phyloP scores from a whole-genome alignment of 78 protist genomes.

The Dictyostelium discoideum region DNA sequence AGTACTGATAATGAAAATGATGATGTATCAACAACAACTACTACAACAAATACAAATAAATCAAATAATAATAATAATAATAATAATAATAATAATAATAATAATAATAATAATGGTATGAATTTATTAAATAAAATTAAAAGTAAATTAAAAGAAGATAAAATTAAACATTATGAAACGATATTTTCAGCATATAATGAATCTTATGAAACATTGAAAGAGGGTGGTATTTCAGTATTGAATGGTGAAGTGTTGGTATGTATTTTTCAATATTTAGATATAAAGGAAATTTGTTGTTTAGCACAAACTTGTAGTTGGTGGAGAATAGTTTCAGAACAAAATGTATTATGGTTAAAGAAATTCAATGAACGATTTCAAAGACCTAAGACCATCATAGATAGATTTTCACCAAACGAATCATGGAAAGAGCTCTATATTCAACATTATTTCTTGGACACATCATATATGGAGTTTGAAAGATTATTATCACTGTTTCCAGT shows the following conservation, averaged over 20 bases:
- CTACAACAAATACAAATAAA: not conserved
- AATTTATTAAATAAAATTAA: not conserved
- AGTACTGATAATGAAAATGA: not conserved
- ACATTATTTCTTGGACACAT: slow-evolving; percentile 64
- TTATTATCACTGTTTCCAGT: slow-evolving; percentile 56
- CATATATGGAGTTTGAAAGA: slow-evolving; percentile 62
- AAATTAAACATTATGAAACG: not conserved
- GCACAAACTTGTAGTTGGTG: slow-evolving; percentile 73
- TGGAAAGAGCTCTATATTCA: slow-evolving; percentile 76
- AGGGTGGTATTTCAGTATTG: slow-evolving; percentile 21
- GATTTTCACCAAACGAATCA: slow-evolving; percentile 23
- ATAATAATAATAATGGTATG: not conserved
- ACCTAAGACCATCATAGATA: slow-evolving; percentile 29
- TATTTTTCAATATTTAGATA: slow-evolving; percentile 37
- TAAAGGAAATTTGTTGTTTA: slow-evolving; percentile 33
- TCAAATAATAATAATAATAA: not conserved
- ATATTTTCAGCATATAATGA: slow-evolving; percentile 46
- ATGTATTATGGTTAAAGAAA: slow-evolving; percentile 47
- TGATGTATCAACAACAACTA: not conserved
- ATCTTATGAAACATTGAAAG: not conserved
- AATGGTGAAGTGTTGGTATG: slow-evolving; percentile 25
- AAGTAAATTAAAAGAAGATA: not conserved
- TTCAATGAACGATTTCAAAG: slow-evolving; percentile 37
- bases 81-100: too few species aligned
- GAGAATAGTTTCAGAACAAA: slow-evolving; percentile 66